Percentiles rank a stretch among this genome's conserved stretches.
phyloP scores from a whole-genome alignment of 805 yeast genomes.

The Scheffersomyces amazonensis region DNA sequence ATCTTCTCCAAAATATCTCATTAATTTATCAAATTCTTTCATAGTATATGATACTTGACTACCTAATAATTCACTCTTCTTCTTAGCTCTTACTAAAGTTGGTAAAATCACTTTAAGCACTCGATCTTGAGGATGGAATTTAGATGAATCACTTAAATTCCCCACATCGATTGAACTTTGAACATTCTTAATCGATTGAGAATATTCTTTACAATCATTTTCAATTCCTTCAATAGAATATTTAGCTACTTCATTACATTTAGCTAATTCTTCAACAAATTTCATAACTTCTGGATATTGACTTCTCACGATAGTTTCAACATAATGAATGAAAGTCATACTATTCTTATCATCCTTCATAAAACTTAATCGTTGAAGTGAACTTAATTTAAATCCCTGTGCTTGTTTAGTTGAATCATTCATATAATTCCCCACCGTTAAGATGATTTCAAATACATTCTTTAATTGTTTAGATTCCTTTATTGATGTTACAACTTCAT shows the following conservation, averaged over 20 bases:
- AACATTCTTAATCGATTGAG: slow-evolving; percentile 48
- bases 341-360: slow-evolving; percentile 70
- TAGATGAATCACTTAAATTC: slow-evolving; percentile 57
- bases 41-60: slow-evolving; percentile 51
- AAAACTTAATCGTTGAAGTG: slow-evolving; percentile 66
- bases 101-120: slow-evolving; percentile 54
- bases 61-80: slow-evolving; percentile 47
- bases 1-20: slow-evolving; percentile 74
- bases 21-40: slow-evolving; percentile 52
- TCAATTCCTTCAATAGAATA: slow-evolving; percentile 62
- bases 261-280: slow-evolving; percentile 59
- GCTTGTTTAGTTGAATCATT: slow-evolving; percentile 68
- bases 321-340: slow-evolving; percentile 70
- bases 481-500: slow-evolving; percentile 55
- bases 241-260: slow-evolving; percentile 53
- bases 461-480: slow-evolving; percentile 52
- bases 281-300: slow-evolving; percentile 63
- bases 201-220: slow-evolving; percentile 55
- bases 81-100: slow-evolving; percentile 51
- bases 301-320: slow-evolving; percentile 63
- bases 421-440: slow-evolving; percentile 78
- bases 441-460: slow-evolving; percentile 60
- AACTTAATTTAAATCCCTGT: slow-evolving; percentile 65
- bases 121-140: slow-evolving; percentile 65
- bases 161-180: slow-evolving; percentile 58